phyloP scores from a whole-genome alignment of 129 eudicot genomes.

The Centella asiatica region DNA sequence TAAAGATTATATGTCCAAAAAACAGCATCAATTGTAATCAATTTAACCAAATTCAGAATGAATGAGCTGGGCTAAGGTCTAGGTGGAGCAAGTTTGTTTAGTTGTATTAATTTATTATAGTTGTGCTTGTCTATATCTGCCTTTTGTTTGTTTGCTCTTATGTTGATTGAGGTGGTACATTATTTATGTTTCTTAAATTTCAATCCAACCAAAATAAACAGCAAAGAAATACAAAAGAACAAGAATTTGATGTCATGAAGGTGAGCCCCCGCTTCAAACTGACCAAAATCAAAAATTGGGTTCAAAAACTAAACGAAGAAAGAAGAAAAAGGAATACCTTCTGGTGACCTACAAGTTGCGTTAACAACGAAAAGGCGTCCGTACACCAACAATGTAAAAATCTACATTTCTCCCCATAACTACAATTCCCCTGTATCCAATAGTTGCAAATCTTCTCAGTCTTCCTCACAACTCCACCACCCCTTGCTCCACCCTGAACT shows the following conservation, averaged over 20 bases:
- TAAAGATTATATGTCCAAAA: no score
- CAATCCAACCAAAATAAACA: not conserved
- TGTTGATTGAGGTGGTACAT: no score
- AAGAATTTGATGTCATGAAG: not conserved
- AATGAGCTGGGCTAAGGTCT: no score
- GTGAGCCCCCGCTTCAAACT: not conserved
- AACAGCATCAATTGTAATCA: no score
- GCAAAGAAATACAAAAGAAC: not conserved
- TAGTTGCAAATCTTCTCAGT: constrained; percentile 39
- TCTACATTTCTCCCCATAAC: constrained; percentile 39
- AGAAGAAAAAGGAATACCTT: no score
- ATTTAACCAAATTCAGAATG: no score
- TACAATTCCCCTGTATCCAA: constrained; percentile 53
- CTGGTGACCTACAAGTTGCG: constrained; percentile 61
- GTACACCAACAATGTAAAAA: constrained; percentile 53
- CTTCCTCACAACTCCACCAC: constrained; percentile 30
- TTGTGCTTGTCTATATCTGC: no score
- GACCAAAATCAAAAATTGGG: not conserved
- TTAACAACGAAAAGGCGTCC: constrained; percentile 50
- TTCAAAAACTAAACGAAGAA: not conserved
- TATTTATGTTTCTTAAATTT: no score
- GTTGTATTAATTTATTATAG: no score
- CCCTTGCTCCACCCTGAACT: constrained; percentile 6
- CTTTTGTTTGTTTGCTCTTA: no score
- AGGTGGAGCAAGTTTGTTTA: no score